Base-by-base conservation (phyloP, 1,284 basidiomycete genomes). In the Ustilago cynodontis region DNA sequence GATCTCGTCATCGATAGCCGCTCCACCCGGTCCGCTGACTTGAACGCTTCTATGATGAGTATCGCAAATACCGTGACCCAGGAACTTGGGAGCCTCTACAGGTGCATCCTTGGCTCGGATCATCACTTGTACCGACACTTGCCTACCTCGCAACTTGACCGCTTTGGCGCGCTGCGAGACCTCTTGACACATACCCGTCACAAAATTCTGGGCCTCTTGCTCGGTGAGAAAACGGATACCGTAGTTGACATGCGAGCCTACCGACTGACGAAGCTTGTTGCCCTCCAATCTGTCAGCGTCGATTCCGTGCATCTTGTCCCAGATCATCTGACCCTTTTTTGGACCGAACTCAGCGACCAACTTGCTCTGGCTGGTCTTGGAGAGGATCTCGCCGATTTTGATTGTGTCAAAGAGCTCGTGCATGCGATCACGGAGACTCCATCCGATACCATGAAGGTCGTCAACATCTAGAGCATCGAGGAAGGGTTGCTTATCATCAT, bases 71-170 rank as follows among this genome's bases (percentile, higher is more conserved):
- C 96, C 96, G 82, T 98, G 95, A 0, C 96, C 96, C 77, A 98
- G 89, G 76, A 98, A 98, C 93, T 98, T 99, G 0, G 95, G 92
- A n/a, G 93, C 90, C 82, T 99, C 97, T 13, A 93, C 88, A 0
- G 95, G 95, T 0, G 96, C 94, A 59, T 90, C 90, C 0, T 93
- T 91, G 84, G 94, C 92, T 8, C 96, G 90, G 76, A 92, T 91
- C 93, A 98, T 92, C 71, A 98, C 88, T 92, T 89, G 45, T 88
- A 90, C 59, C 90, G 89, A 82, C 94, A 88, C 8, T 93, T 89
- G 70, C 89, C 90, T 29, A 90, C 88, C n/a, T 93, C 92, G 86
- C 94, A 94, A 33, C 4, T 96, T 87, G 80, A 95, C 96, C 0
- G 87, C 87, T 81, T 73, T 56, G 3, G 77, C 72, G 18, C 81